Evolutionary conservation across 768 basidiomycete genomes (phyloP).

Genomic region (Cubamyces lactineus): DNA sequence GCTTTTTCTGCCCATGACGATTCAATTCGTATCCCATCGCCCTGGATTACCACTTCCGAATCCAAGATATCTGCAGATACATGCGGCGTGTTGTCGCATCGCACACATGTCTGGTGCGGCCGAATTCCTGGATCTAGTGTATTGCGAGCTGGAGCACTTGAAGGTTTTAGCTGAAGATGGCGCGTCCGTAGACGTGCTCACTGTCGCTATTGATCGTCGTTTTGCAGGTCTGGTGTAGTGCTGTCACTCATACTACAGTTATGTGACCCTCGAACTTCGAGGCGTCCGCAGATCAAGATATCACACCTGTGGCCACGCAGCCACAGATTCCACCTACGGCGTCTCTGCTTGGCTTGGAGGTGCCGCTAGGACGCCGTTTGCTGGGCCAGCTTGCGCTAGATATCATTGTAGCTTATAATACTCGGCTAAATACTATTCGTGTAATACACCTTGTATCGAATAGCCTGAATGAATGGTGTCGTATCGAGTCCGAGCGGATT

Average conservation of each 20-base stretch:
- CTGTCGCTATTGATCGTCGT: too few species aligned
- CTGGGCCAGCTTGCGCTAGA: too few species aligned
- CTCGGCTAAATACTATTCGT: background rate
- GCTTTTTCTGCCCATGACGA: background rate
- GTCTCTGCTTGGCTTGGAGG: slow-evolving; percentile 6
- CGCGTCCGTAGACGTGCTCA: too few species aligned
- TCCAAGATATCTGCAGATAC: background rate
- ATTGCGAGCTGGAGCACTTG: too few species aligned
- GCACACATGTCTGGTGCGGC: slow-evolving; percentile 7
- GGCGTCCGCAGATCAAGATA: background rate
- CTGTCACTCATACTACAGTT: too few species aligned
- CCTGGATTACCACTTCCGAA: background rate
- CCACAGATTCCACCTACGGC: background rate
- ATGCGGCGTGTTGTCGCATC: slow-evolving; percentile 2
- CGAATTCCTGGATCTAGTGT: background rate
- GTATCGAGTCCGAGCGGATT: background rate
- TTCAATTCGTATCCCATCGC: background rate
- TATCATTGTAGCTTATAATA: background rate
- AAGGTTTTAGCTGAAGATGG: too few species aligned
- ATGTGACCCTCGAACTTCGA: too few species aligned
- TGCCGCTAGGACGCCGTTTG: background rate
- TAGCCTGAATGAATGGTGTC: background rate
- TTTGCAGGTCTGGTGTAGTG: too few species aligned
- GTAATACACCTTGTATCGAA: background rate
- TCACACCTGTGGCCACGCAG: background rate